A percentile compares a stretch with the other conserved stretches of the same genome.
Evolutionary conservation across 2,329 filamentous ascomycete species (phyloP).

Genomic region (Nothomitra cinnamomea): DNA sequence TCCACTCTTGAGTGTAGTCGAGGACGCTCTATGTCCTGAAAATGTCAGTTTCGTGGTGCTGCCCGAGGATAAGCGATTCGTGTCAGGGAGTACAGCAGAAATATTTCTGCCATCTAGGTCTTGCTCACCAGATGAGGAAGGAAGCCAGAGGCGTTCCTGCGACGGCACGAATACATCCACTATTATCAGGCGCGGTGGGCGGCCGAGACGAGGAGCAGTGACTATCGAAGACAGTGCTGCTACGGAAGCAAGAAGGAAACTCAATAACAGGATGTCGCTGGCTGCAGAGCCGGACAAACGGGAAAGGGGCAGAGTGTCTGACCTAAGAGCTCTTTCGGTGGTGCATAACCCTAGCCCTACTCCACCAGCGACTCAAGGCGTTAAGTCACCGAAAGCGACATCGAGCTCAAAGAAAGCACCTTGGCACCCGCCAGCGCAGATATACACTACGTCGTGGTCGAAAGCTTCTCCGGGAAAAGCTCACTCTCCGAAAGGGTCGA

Average conservation of each 20-base stretch:
- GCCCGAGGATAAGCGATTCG: background rate
- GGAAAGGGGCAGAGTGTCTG: background rate
- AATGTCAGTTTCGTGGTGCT: background rate
- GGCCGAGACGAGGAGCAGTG: too few species aligned
- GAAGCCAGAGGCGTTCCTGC: background rate
- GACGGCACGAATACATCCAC: background rate
- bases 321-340: background rate
- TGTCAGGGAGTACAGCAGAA: conserved; percentile 1
- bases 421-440: background rate
- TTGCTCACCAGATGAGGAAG: background rate
- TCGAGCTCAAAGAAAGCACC: background rate
- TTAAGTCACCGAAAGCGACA: background rate
- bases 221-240: background rate
- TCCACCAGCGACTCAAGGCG: background rate
- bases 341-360: background rate
- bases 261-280: background rate
- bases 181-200: background rate
- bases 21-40: background rate
- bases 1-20: background rate
- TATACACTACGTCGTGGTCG: background rate
- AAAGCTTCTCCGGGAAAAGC: background rate
- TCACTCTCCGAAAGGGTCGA: background rate
- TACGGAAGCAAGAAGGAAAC: background rate
- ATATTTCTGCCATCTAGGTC: background rate
- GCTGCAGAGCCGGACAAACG: background rate